Conservation (phyloP, 805 yeast species). For the Lachancea sp. region DNA sequence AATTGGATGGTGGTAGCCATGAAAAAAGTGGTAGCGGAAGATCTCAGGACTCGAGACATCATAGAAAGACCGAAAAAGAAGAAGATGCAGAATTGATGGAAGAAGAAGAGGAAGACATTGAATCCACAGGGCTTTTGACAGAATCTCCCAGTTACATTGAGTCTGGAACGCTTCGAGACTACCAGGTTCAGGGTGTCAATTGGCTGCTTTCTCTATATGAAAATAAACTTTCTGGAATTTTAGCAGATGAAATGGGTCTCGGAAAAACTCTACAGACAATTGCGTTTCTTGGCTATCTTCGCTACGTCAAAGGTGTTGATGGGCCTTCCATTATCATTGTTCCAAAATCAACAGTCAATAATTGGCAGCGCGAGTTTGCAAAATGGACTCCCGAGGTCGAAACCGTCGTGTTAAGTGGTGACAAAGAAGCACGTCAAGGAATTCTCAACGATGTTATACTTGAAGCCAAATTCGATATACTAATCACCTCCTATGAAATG, state of each 20-base stretch:
- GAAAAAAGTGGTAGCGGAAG: conserved; percentile 23
- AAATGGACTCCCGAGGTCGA: conserved; percentile 95
- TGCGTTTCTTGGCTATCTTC: conserved; percentile 79
- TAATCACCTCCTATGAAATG: conserved; percentile 89
- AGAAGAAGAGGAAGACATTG: conserved; percentile 55
- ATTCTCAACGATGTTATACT: conserved; percentile 55
- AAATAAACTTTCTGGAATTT: conserved; percentile 81
- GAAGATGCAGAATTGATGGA: conserved; percentile 88
- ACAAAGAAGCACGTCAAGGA: conserved; percentile 67
- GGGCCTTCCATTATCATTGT: conserved; percentile 92
- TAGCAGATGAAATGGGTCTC: conserved; percentile 98
- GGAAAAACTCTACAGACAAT: conserved; percentile 96
- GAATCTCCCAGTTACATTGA: conserved; percentile 76
- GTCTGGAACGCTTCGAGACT: conserved; percentile 73
- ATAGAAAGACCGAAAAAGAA: conserved; percentile 88
- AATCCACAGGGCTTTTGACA: conserved; percentile 62
- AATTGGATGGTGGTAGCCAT: conserved; percentile 40
- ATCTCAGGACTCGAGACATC: conserved; percentile 37
- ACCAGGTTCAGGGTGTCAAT: conserved; percentile 90
- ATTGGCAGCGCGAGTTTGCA: conserved; percentile 92
- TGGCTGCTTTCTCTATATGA: conserved; percentile 90
- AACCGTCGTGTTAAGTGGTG: conserved; percentile 81
- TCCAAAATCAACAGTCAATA: conserved; percentile 92
- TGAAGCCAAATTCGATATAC: conserved; percentile 78
- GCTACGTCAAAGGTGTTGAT: conserved; percentile 68